A percentile compares a stretch with the other conserved stretches of the same genome.
These are phyloP conservation scores for Pseudozyma tsukubaensis DNA, from an alignment of 1,284 basidiomycete species.

Conservation along the genomic window DNA sequence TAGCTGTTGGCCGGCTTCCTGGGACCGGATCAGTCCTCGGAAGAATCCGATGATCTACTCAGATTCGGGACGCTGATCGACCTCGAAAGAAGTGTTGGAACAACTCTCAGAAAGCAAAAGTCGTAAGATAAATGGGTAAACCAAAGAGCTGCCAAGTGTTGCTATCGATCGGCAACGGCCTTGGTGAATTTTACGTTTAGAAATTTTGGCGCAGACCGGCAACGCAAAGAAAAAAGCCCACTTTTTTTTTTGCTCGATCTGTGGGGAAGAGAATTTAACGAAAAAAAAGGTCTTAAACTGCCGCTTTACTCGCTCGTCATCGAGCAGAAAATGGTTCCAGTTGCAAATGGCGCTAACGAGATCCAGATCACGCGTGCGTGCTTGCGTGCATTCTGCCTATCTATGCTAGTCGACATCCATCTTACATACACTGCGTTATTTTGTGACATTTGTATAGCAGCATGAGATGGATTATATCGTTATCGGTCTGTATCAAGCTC, in stretches of 20 bases:
- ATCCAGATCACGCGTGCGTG: slow-evolving; percentile 8
- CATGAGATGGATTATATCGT: no score
- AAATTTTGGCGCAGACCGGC: background rate
- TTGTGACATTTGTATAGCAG: no score
- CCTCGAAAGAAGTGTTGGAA: no score
- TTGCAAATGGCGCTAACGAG: slow-evolving; percentile 2
- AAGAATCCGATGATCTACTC: no score
- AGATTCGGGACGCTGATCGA: no score
- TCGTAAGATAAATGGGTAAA: background rate
- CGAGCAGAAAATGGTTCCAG: no score
- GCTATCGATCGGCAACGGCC: slow-evolving; percentile 9
- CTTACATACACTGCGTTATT: no score
- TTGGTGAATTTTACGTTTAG: background rate
- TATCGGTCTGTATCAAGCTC: no score
- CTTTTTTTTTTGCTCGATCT: slow-evolving; percentile 1
- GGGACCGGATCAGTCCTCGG: no score
- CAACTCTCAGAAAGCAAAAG: background rate
- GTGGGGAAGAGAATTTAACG: slow-evolving; percentile 8
- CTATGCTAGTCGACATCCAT: no score
- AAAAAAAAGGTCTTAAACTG: background rate
- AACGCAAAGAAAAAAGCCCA: background rate
- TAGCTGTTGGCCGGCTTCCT: no score
- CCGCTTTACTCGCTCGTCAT: no score
- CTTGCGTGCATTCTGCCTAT: slow-evolving; percentile 4
- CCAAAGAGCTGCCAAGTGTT: background rate